Percentiles rank a stretch among this genome's conserved stretches.
These are phyloP conservation scores for Mycena citricolor DNA, from an alignment of 1,284 basidiomycete genomes.

Conservation along the genomic window DNA sequence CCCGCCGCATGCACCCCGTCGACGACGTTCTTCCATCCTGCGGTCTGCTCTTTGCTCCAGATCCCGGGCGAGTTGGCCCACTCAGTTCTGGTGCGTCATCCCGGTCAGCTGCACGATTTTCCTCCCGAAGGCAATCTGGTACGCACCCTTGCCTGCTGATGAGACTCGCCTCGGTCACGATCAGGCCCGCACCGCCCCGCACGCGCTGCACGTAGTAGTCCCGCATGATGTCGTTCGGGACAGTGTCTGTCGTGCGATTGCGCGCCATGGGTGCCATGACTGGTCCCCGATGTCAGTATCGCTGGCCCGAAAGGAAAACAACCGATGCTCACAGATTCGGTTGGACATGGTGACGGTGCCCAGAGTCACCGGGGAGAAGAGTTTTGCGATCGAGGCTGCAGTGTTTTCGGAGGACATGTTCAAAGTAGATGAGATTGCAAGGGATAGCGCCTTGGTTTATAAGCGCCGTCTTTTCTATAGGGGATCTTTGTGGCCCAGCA, in stretches of 20 bases:
- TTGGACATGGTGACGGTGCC: conserved; percentile 9
- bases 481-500: too few species aligned
- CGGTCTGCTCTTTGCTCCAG: conserved; percentile 34
- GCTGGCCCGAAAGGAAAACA: too few species aligned
- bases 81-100: conserved; percentile 31
- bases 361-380: conserved; percentile 8
- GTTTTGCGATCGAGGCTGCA: too few species aligned
- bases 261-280: conserved; percentile 38
- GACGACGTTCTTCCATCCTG: conserved; percentile 38
- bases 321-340: too few species aligned
- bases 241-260: conserved; percentile 30
- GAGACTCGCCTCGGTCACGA: conserved; percentile 45
- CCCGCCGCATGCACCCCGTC: conserved; percentile 44
- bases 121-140: neutral
- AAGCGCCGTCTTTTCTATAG: too few species aligned
- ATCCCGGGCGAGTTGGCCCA: conserved; percentile 36
- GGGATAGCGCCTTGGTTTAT: too few species aligned
- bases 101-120: too few species aligned
- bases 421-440: too few species aligned
- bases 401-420: too few species aligned
- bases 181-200: conserved; percentile 39
- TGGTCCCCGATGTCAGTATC: too few species aligned
- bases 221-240: conserved; percentile 38
- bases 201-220: conserved; percentile 51
- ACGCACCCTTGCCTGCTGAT: conserved; percentile 41